Evolutionary conservation across 2,329 filamentous ascomycete genomes (phyloP).

Genomic region (Colletotrichum filicis): DNA sequence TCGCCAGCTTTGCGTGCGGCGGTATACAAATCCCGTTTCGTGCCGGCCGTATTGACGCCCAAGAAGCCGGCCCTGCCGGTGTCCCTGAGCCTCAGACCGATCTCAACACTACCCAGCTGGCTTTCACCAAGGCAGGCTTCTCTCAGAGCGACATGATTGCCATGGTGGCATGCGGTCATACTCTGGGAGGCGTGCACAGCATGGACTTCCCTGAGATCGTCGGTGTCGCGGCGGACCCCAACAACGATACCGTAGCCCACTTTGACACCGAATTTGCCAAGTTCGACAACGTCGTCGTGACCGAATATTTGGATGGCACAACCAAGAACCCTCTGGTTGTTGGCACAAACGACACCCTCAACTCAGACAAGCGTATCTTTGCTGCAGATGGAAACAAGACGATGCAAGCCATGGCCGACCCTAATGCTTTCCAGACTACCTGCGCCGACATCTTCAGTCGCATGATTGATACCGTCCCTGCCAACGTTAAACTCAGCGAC

Average conservation of each 20-base stretch:
- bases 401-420: constrained; percentile 51
- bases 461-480: constrained; percentile 50
- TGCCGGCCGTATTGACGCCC: constrained; percentile 44
- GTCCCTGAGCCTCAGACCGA: constrained; percentile 46
- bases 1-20: constrained; percentile 38
- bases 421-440: constrained; percentile 43
- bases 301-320: constrained; percentile 53
- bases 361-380: constrained; percentile 57
- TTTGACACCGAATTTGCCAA: constrained; percentile 54
- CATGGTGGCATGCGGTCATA: constrained; percentile 49
- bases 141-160: constrained; percentile 48
- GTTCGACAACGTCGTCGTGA: constrained; percentile 57
- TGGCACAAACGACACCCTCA: constrained; percentile 48
- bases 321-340: constrained; percentile 56
- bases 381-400: constrained; percentile 55
- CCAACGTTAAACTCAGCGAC: constrained; percentile 42
- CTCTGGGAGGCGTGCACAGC: constrained; percentile 55
- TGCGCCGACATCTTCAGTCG: constrained; percentile 44
- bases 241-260: constrained; percentile 45
- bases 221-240: constrained; percentile 31
- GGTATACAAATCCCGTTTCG: constrained; percentile 41
- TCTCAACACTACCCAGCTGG: constrained; percentile 39
- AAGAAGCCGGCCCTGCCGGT: constrained; percentile 42
- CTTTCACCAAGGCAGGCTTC: constrained; percentile 46
- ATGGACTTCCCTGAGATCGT: constrained; percentile 52